Percentiles rank a stretch among this genome's conserved stretches.
These are phyloP conservation scores for Penicillium sp. DNA, from an alignment of 2,329 filamentous ascomycete species.

Conservation along the genomic window DNA sequence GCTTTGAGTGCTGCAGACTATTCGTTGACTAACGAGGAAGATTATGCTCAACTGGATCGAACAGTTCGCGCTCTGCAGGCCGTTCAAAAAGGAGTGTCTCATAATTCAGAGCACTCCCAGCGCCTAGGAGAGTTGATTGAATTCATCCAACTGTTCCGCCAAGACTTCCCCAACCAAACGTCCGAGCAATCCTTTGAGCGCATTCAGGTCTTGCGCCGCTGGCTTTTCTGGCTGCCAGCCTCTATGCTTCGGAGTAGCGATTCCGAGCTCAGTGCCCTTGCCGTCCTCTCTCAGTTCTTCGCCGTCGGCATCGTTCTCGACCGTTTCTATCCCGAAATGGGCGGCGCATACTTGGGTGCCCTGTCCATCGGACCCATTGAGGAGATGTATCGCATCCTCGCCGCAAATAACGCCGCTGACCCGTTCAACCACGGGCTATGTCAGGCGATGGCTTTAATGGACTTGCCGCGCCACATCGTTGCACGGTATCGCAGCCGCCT, in stretches of 20 bases:
- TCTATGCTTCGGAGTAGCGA: slow-evolving; percentile 75
- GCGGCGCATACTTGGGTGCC: slow-evolving; percentile 81
- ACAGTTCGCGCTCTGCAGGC: slow-evolving; percentile 62
- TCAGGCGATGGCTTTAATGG: slow-evolving; percentile 66
- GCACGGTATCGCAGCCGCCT: slow-evolving; percentile 67
- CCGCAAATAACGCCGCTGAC: slow-evolving; percentile 64
- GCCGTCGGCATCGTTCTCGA: slow-evolving; percentile 84
- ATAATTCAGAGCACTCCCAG: slow-evolving; percentile 67
- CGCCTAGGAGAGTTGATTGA: slow-evolving; percentile 67
- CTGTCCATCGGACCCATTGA: slow-evolving; percentile 79
- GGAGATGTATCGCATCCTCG: slow-evolving; percentile 75
- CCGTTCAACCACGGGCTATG: slow-evolving; percentile 58
- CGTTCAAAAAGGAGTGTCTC: slow-evolving; percentile 63
- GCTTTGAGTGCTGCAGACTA: slow-evolving; percentile 36
- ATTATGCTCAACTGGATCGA: slow-evolving; percentile 65
- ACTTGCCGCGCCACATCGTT: slow-evolving; percentile 68
- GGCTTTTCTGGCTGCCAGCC: slow-evolving; percentile 95
- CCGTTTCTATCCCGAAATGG: slow-evolving; percentile 86
- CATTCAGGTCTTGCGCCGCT: slow-evolving; percentile 81
- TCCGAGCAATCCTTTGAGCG: slow-evolving; percentile 86
- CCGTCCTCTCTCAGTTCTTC: slow-evolving; percentile 89
- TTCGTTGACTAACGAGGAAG: slow-evolving; percentile 56
- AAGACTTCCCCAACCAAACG: slow-evolving; percentile 66
- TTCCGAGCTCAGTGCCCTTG: slow-evolving; percentile 71
- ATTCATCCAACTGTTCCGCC: slow-evolving; percentile 70